These are phyloP conservation scores for Akebia trifoliata DNA, from an alignment of 164 flowering plant species.

Conservation along the genomic window DNA sequence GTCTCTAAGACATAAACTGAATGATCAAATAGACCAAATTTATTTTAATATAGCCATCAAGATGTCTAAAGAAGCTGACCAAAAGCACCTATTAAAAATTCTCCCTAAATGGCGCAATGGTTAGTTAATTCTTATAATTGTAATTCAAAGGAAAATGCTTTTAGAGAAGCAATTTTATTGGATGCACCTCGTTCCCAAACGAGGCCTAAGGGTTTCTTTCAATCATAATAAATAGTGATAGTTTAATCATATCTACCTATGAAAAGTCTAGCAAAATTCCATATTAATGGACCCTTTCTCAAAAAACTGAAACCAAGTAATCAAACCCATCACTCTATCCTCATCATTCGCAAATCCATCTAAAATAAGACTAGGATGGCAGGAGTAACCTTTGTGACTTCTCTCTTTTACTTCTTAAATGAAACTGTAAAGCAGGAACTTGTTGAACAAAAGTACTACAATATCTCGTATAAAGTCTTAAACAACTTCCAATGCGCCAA, in stretches of 20 bases:
- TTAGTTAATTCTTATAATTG: no score
- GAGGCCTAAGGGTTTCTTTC: neutral
- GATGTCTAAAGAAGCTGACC: no score
- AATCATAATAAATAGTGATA: neutral
- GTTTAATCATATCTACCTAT: slow-evolving; percentile 14
- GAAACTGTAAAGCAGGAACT: slow-evolving; percentile 43
- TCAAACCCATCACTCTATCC: slow-evolving; percentile 19
- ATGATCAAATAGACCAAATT: no score
- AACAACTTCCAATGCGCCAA: slow-evolving; percentile 10
- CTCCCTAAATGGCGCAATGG: no score
- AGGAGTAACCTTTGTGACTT: slow-evolving; percentile 6
- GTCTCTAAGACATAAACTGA: no score
- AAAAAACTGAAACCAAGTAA: slow-evolving; percentile 3
- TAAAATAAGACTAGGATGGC: slow-evolving; percentile 15
- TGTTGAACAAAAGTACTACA: slow-evolving; percentile 30
- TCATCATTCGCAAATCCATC: slow-evolving; percentile 28
- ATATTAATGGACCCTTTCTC: slow-evolving; percentile 4
- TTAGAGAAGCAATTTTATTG: no score
- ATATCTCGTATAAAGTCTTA: neutral
- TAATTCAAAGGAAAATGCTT: no score
- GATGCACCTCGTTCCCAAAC: neutral
- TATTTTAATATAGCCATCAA: no score
- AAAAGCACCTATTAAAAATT: no score
- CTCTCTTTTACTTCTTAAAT: slow-evolving; percentile 9
- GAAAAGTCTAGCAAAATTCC: slow-evolving; percentile 15